A percentile compares a stretch with the other conserved stretches of the same genome.
These are phyloP conservation scores for Laburnicola sp. DNA, from an alignment of 2,329 filamentous ascomycete species.

Conservation along the genomic window DNA sequence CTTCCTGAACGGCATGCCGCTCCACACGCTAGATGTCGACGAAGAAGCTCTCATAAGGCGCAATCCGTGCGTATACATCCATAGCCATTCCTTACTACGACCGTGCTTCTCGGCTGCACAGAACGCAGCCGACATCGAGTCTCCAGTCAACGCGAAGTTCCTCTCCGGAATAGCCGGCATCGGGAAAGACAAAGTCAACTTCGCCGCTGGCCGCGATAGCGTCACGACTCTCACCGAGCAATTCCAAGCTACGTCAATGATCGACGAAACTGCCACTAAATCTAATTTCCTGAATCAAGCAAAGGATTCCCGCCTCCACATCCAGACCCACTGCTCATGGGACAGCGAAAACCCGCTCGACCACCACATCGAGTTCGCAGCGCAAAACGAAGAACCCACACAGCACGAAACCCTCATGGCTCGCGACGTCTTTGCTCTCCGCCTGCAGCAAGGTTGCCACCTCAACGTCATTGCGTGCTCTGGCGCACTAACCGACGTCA, in stretches of 20 bases:
- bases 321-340: constrained; percentile 11
- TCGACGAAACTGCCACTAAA: constrained; percentile 4
- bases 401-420: not conserved
- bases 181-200: not conserved
- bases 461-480: constrained; percentile 9
- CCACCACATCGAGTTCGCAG: constrained; percentile 3
- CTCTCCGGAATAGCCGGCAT: not conserved
- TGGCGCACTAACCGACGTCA: constrained; percentile 2
- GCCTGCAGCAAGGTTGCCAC: constrained; percentile 2
- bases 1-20: constrained; percentile 1
- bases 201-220: not conserved
- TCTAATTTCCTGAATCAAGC: not conserved
- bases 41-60: constrained; percentile 1
- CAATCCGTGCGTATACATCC: constrained; percentile 5
- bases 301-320: not conserved
- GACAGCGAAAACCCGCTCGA: constrained; percentile 7
- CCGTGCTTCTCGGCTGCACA: constrained; percentile 2
- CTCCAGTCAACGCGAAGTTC: not conserved
- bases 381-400: not conserved
- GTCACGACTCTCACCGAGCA: not conserved
- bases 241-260: not conserved
- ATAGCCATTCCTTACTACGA: constrained; percentile 7
- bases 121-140: not conserved
- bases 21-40: constrained; percentile 3
- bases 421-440: constrained; percentile 3